Evolutionary conservation across 768 basidiomycete genomes (phyloP), one percentile per base, ranked within the genome.

Genomic region (Omphalotus guepiniiformis): DNA sequence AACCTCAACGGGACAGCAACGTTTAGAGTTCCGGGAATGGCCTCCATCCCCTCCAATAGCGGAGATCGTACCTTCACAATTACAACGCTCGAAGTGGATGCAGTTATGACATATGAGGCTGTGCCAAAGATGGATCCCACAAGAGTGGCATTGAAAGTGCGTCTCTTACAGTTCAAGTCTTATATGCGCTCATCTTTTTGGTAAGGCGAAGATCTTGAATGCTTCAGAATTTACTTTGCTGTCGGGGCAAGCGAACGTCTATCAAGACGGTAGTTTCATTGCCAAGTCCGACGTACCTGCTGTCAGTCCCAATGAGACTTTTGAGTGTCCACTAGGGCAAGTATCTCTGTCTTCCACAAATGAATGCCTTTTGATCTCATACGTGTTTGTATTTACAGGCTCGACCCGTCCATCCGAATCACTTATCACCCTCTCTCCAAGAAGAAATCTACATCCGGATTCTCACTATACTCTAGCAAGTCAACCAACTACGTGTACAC

Each of bases 261-360:
- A 79, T 55, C 66, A 82, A 26, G 76, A 82, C 56, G 76, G 76
- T 26, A 73, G 72, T 47, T 81, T 78, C 56, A 76, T 82, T 12
- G 67, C 80, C 7, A 71, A 67, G 49, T 73, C 75, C 0, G 46
- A 62, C 4, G 61, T 82, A 4, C 66, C 68, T 1, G 51, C 63
- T 11, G 69, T 75, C 8, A 71, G 68, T 36, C 70, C 72, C 6
- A 60, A 69, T 30, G 74, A 75, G 49, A 69, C 55, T 25, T 75
- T 75, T 47, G 68, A 71, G 38, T 74, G 70, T 57, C 63, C 71
- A 6, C 66, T 75, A 16, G 74, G 74, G 74, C 74, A 54, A 13
- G 67, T 56, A 44, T 21, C 27, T 44, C 13, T 45, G 13, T 16
- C n/a, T 44, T 25, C 16, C 6, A 11, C 35, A 16, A 6, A 8